Conservation (phyloP, 495 filamentous ascomycete genomes). For the Penicillium goetzii region DNA sequence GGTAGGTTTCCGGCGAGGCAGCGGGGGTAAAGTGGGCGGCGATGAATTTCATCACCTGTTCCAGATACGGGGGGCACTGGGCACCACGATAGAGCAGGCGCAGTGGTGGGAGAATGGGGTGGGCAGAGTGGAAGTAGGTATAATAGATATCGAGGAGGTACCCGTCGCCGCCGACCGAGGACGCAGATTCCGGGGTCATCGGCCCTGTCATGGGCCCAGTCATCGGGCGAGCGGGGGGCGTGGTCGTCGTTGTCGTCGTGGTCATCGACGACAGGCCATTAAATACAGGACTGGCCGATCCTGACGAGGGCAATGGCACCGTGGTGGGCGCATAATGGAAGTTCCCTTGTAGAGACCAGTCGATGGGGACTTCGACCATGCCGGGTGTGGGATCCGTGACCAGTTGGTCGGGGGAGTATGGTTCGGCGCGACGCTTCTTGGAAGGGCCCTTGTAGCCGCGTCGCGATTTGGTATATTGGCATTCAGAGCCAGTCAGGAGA, state of each 20-base stretch:
- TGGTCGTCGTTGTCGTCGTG: constrained; percentile 12
- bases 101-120: constrained; percentile 48
- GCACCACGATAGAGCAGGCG: constrained; percentile 35
- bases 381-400: constrained; percentile 27
- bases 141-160: constrained; percentile 54
- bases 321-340: constrained; percentile 34
- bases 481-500: constrained; percentile 35
- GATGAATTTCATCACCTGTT: constrained; percentile 53
- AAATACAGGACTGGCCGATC: constrained; percentile 32
- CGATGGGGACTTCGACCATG: constrained; percentile 32
- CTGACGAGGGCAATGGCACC: constrained; percentile 29
- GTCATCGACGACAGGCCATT: constrained; percentile 24
- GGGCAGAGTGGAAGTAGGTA: constrained; percentile 49
- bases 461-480: constrained; percentile 52
- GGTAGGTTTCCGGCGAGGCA: constrained; percentile 45
- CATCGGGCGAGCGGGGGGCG: neutral
- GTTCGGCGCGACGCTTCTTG: constrained; percentile 51
- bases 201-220: constrained; percentile 8
- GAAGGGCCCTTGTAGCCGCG: constrained; percentile 53
- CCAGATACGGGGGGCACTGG: constrained; percentile 41
- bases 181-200: constrained; percentile 49
- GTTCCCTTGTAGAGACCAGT: constrained; percentile 35
- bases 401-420: constrained; percentile 36
- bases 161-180: constrained; percentile 40
- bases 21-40: constrained; percentile 49